Evolutionary conservation across 1,284 basidiomycete genomes (phyloP).

Genomic region (Crepidotus sp.): DNA sequence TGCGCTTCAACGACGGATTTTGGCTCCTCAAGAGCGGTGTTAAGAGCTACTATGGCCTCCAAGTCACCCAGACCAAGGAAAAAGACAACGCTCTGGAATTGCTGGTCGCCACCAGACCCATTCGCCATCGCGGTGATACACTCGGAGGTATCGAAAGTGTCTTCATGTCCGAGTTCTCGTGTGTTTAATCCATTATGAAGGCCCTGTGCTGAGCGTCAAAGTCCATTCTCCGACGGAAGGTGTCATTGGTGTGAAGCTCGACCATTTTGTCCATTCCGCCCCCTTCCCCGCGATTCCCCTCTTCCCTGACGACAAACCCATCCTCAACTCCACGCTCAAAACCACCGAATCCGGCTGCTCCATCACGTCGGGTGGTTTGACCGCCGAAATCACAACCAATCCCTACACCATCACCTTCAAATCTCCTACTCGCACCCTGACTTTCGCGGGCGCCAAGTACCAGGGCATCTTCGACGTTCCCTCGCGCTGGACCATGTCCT

Average conservation of each 20-base stretch:
- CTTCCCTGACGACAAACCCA: slow-evolving; percentile 50
- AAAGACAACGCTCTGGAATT: slow-evolving; percentile 44
- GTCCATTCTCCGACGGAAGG: slow-evolving; percentile 60
- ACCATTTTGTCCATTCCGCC: slow-evolving; percentile 45
- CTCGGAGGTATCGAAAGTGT: slow-evolving; percentile 47
- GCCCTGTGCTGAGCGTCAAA: slow-evolving; percentile 50
- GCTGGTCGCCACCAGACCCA: slow-evolving; percentile 55
- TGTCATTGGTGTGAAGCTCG: slow-evolving; percentile 55
- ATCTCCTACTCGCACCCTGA: slow-evolving; percentile 39
- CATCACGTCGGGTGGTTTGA: slow-evolving; percentile 36
- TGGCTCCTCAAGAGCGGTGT: slow-evolving; percentile 61
- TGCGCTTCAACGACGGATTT: slow-evolving; percentile 57
- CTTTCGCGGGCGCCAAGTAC: slow-evolving; percentile 49
- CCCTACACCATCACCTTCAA: slow-evolving; percentile 57
- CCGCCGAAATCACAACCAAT: slow-evolving; percentile 47
- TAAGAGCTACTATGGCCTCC: slow-evolving; percentile 49
- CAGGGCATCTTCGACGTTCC: slow-evolving; percentile 62
- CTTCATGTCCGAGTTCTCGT: background rate
- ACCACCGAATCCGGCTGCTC: slow-evolving; percentile 31
- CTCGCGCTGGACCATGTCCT: slow-evolving; percentile 48
- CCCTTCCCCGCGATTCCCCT: slow-evolving; percentile 46
- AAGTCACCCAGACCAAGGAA: slow-evolving; percentile 38
- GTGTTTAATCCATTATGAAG: slow-evolving; percentile 22
- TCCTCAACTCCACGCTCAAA: slow-evolving; percentile 34
- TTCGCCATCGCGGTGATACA: slow-evolving; percentile 62